A percentile compares a stretch with the other conserved stretches of the same genome.
phyloP scores from a whole-genome alignment of 805 yeast genomes.

The Candida tallmaniae region DNA sequence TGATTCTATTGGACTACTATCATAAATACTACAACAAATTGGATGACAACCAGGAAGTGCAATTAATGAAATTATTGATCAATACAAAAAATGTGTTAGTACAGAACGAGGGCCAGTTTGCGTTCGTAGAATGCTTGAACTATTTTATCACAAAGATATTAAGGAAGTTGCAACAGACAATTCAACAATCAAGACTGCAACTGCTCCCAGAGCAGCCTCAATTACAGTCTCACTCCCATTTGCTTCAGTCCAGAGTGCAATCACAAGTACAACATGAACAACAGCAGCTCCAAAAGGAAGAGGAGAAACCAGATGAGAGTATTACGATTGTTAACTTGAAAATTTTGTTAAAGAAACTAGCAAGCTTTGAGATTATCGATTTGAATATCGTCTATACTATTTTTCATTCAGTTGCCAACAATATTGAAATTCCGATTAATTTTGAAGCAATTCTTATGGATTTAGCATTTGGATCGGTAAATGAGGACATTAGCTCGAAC shows the following conservation, averaged over 20 bases:
- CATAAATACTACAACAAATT: constrained; percentile 4
- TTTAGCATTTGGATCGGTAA: constrained; percentile 3
- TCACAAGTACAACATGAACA: not conserved
- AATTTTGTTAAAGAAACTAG: constrained; percentile 5
- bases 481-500: not conserved
- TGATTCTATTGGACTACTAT: constrained; percentile 11
- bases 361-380: constrained; percentile 7
- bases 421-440: constrained; percentile 2
- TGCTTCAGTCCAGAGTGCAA: not conserved
- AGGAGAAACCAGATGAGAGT: not conserved
- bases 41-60: constrained; percentile 3
- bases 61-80: constrained; percentile 9
- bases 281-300: not conserved
- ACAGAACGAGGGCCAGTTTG: constrained; percentile 5
- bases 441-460: constrained; percentile 5
- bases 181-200: not conserved
- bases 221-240: too few species aligned
- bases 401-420: constrained; percentile 3
- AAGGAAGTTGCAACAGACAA: constrained; percentile 2
- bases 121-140: constrained; percentile 9
- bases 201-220: too few species aligned
- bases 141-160: constrained; percentile 7
- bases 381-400: constrained; percentile 1
- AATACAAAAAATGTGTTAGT: constrained; percentile 7
- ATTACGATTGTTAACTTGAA: not conserved